Evolutionary conservation across 345 rosid genomes (phyloP).

Genomic region (Populus pruinosa): DNA sequence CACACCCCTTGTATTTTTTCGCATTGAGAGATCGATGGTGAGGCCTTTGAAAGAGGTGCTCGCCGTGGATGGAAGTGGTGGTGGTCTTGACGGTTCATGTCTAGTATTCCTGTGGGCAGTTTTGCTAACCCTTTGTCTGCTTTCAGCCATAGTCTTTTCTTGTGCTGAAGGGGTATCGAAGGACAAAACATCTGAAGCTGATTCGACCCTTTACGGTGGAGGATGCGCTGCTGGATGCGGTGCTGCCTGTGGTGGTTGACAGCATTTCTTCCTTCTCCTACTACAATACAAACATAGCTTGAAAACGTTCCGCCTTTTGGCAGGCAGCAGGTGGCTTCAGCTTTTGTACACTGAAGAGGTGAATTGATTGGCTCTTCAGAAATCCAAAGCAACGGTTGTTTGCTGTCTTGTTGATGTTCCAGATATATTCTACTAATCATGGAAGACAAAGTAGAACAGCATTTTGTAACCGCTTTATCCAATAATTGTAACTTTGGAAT

Average conservation of each 20-base stretch:
- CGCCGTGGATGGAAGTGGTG: background rate
- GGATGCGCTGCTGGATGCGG: slow-evolving; percentile 47
- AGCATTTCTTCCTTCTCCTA: background rate
- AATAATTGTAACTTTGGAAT: background rate
- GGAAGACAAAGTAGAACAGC: background rate
- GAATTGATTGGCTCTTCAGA: background rate
- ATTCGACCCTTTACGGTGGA: slow-evolving; percentile 30
- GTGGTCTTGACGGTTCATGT: slow-evolving; percentile 1
- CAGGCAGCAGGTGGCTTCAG: no score
- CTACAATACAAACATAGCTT: no score
- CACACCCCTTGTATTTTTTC: background rate
- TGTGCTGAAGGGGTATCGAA: slow-evolving; percentile 52
- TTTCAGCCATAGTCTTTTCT: slow-evolving; percentile 49
- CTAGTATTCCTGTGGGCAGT: slow-evolving; percentile 30
- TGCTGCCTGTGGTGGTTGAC: slow-evolving; percentile 39
- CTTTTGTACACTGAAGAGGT: background rate
- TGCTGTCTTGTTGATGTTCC: background rate
- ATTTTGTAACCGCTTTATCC: background rate
- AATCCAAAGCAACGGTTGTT: background rate
- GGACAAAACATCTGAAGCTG: slow-evolving; percentile 19
- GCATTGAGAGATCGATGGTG: slow-evolving; percentile 1
- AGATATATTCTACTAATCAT: background rate
- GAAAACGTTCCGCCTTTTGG: background rate
- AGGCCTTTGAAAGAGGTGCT: background rate
- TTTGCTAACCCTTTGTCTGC: slow-evolving; percentile 37